phyloP scores from a whole-genome alignment of 2,329 filamentous ascomycete species.

The Hypoxylon rubiginosum region DNA sequence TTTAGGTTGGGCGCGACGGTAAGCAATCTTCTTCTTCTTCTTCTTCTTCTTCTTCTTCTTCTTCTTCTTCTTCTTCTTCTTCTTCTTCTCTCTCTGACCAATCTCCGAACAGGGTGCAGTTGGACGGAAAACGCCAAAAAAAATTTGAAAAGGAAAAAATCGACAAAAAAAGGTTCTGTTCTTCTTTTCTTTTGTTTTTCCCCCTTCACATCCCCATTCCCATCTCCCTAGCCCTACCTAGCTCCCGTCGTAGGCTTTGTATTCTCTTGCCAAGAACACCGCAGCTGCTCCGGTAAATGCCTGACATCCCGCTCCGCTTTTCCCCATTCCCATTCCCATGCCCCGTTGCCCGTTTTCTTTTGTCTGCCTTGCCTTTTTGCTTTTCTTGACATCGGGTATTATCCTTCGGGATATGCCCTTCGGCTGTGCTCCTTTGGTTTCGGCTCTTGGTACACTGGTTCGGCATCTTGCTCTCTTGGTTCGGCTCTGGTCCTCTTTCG shows the following conservation, averaged over 20 bases:
- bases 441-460: slow-evolving; percentile 7
- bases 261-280: slow-evolving; percentile 1
- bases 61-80: too few relatives aligned
- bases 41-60: too few relatives aligned
- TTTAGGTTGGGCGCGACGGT: neutral
- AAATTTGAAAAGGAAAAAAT: neutral
- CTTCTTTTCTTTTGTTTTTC: neutral
- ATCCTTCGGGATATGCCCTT: neutral
- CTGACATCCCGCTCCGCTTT: neutral
- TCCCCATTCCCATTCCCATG: neutral
- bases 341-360: slow-evolving; percentile 2
- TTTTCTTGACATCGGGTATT: neutral
- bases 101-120: too few relatives aligned
- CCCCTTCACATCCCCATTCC: neutral
- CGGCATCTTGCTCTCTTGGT: slow-evolving; percentile 3
- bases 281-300: slow-evolving; percentile 11
- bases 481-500: slow-evolving; percentile 5
- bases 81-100: too few relatives aligned
- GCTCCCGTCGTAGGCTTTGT: neutral
- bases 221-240: neutral
- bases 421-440: slow-evolving; percentile 8
- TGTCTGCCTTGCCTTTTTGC: neutral
- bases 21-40: too few relatives aligned
- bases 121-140: neutral
- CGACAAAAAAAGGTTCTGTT: neutral